A percentile compares a stretch with the other conserved stretches of the same genome.
Evolutionary conservation across 2,329 filamentous ascomycete species (phyloP).

Genomic region (Penicillium capsulatum): DNA sequence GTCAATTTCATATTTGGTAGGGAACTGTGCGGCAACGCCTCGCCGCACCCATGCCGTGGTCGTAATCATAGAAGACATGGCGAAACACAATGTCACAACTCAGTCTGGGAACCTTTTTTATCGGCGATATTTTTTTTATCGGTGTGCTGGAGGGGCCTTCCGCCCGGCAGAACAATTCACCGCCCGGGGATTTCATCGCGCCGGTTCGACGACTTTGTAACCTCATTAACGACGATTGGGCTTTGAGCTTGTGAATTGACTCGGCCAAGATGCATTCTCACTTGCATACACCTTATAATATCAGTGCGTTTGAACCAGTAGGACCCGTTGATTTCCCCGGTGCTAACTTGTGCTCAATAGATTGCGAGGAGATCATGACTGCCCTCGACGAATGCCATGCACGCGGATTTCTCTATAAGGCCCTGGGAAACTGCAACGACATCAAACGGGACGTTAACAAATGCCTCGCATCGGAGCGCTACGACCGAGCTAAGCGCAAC

Average conservation of each 20-base stretch:
- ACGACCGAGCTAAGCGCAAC: constrained; percentile 73
- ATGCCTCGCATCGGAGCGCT: constrained; percentile 76
- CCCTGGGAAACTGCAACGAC: constrained; percentile 82
- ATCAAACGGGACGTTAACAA: constrained; percentile 78
- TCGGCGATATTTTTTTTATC: constrained; percentile 26
- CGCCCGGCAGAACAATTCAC: constrained; percentile 34
- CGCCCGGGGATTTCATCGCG: constrained; percentile 21
- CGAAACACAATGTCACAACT: constrained; percentile 15
- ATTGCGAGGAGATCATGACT: constrained; percentile 89
- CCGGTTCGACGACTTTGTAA: too few species aligned
- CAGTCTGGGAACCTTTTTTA: constrained; percentile 24
- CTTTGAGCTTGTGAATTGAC: constrained; percentile 1
- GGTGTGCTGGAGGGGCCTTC: constrained; percentile 22
- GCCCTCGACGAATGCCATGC: constrained; percentile 95
- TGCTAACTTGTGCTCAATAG: constrained; percentile 46
- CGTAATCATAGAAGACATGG: constrained; percentile 65
- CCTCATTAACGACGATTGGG: constrained; percentile 5
- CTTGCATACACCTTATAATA: constrained; percentile 86
- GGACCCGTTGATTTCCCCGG: background rate
- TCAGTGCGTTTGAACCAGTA: constrained; percentile 56
- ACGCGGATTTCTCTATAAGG: constrained; percentile 86
- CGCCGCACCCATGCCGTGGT: constrained; percentile 71
- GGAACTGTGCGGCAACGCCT: constrained; percentile 71
- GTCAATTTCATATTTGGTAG: constrained; percentile 69
- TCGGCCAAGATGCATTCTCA: constrained; percentile 85